phyloP scores from a whole-genome alignment of 352 stramenopile genomes.

The Pythium insidiosum region DNA sequence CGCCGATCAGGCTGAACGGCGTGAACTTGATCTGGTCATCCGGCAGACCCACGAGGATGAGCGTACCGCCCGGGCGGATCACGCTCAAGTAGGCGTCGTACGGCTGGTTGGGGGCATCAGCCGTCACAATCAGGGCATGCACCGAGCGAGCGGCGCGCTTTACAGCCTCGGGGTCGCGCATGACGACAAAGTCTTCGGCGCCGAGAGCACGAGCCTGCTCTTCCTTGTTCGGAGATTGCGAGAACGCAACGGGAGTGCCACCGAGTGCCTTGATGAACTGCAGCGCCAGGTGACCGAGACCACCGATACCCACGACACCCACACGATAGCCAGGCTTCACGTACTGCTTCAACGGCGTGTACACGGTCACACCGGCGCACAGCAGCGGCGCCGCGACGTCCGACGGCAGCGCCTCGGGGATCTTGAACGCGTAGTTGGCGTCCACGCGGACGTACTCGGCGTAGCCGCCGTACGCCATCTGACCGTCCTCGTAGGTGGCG shows the following conservation, averaged over 20 bases:
- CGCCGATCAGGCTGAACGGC: conserved; percentile 33
- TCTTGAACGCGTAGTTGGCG: conserved; percentile 20
- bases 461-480: conserved; percentile 12
- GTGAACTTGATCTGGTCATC: conserved; percentile 57
- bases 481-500: conserved; percentile 4
- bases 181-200: too few relatives aligned
- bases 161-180: too few relatives aligned
- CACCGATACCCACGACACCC: too few relatives aligned
- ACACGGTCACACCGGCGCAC: too few relatives aligned
- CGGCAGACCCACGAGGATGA: conserved; percentile 61
- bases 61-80: conserved; percentile 41
- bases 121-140: conserved; percentile 71
- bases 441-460: too few relatives aligned
- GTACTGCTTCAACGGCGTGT: too few relatives aligned
- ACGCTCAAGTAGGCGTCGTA: too few relatives aligned
- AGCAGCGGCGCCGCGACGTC: too few relatives aligned
- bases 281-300: too few relatives aligned
- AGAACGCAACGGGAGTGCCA: conserved; percentile 34
- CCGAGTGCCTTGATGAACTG: conserved; percentile 41
- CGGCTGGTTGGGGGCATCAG: too few relatives aligned
- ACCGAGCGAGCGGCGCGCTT: too few relatives aligned
- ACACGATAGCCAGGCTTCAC: too few relatives aligned
- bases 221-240: conserved; percentile 15
- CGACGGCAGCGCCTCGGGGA: conserved; percentile 16
- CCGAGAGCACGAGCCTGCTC: conserved; percentile 9